These are phyloP conservation scores for Mortierella hygrophila DNA, from an alignment of 192 early-diverging fungal species.

Conservation along the genomic window DNA sequence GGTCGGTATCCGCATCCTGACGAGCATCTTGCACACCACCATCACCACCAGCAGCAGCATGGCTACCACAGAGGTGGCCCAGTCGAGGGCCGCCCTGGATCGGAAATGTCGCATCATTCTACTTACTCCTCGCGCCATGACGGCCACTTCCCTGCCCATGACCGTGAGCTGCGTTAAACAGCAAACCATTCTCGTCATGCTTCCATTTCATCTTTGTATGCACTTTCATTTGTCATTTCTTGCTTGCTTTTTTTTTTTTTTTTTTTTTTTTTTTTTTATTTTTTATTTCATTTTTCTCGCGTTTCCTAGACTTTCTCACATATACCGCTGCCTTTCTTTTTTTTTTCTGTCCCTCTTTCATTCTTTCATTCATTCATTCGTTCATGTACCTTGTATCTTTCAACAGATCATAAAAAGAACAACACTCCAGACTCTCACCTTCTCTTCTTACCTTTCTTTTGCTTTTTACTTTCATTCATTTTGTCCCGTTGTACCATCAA, in stretches of 20 bases:
- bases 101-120: conserved; percentile 15
- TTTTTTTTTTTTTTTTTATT: background rate
- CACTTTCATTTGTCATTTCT: background rate
- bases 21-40: background rate
- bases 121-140: conserved; percentile 18
- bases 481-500: background rate
- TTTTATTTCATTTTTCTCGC: background rate
- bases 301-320: background rate
- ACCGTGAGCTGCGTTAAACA: conserved; percentile 22
- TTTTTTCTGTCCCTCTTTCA: background rate
- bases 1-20: conserved; percentile 18
- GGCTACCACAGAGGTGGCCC: background rate
- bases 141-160: conserved; percentile 15
- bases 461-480: background rate
- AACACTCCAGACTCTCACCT: background rate
- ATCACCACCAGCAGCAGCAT: background rate
- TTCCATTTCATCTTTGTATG: background rate
- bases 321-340: background rate
- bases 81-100: background rate
- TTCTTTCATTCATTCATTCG: background rate
- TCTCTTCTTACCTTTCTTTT: background rate
- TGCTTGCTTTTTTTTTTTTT: background rate
- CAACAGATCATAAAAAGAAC: background rate
- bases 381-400: background rate
- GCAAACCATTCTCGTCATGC: background rate